Conservation (phyloP, 2,329 filamentous ascomycete species). For the Venturia oleaginea region DNA sequence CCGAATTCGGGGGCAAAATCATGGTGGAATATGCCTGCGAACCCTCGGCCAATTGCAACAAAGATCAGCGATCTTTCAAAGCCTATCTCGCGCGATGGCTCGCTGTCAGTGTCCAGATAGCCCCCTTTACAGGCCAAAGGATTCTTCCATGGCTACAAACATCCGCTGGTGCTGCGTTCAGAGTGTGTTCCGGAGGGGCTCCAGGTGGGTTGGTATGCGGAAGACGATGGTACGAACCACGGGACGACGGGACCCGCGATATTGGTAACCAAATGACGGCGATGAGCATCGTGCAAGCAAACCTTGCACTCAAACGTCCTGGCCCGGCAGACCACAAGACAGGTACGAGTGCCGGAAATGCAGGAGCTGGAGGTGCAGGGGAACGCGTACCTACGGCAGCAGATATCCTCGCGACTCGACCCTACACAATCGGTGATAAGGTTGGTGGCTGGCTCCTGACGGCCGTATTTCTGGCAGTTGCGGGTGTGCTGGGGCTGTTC, state of each 20-base stretch:
- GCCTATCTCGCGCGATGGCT: slow-evolving; percentile 61
- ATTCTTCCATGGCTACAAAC: slow-evolving; percentile 51
- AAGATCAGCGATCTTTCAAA: slow-evolving; percentile 66
- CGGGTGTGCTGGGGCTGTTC: neutral
- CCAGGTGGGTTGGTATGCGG: slow-evolving; percentile 41
- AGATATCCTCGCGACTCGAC: slow-evolving; percentile 3
- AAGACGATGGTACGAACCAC: slow-evolving; percentile 30
- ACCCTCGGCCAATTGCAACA: slow-evolving; percentile 48
- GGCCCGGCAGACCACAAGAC: slow-evolving; percentile 32
- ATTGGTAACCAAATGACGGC: slow-evolving; percentile 15
- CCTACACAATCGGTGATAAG: slow-evolving; percentile 9
- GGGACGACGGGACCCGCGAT: slow-evolving; percentile 14
- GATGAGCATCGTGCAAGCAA: slow-evolving; percentile 13
- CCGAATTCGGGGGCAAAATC: slow-evolving; percentile 38
- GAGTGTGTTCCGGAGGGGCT: slow-evolving; percentile 50
- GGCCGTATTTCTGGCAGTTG: neutral
- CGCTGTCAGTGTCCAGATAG: slow-evolving; percentile 50
- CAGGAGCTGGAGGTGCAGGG: slow-evolving; percentile 16
- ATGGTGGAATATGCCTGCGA: slow-evolving; percentile 63
- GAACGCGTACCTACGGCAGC: neutral
- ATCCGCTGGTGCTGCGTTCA: slow-evolving; percentile 51
- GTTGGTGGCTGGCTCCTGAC: slow-evolving; percentile 12
- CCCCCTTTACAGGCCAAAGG: slow-evolving; percentile 45
- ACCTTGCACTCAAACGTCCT: slow-evolving; percentile 9
- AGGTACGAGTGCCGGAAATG: slow-evolving; percentile 42